Percentiles rank a stretch among this genome's conserved stretches.
These are phyloP conservation scores for Cercophora scortea DNA, from an alignment of 495 filamentous ascomycete species.

Conservation along the genomic window DNA sequence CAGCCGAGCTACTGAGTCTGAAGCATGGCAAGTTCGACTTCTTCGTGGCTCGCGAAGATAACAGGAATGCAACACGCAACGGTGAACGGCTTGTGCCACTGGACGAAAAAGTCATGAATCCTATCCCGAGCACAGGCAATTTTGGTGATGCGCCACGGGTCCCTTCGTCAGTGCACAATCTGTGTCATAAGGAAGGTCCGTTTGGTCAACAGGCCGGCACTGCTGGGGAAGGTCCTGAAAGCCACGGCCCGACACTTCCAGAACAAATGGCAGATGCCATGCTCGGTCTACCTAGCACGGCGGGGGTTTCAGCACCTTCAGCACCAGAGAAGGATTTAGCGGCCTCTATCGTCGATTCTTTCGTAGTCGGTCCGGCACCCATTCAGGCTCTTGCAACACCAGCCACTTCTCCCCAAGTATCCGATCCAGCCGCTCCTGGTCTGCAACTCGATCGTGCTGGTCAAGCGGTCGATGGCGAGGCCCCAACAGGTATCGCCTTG, in stretches of 20 bases:
- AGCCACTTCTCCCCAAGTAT: no score
- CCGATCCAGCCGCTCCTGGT: no score
- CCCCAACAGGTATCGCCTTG: not conserved
- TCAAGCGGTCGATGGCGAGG: no score
- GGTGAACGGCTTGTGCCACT: not conserved
- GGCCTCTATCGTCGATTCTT: no score
- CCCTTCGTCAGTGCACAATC: constrained; percentile 4
- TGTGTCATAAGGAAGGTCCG: constrained; percentile 7
- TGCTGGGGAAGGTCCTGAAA: not conserved
- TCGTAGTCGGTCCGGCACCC: no score
- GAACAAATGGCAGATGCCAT: not conserved
- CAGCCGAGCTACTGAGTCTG: constrained; percentile 19
- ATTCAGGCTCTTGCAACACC: no score
- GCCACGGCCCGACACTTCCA: not conserved
- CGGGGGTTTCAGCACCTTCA: no score
- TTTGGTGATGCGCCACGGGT: not conserved
- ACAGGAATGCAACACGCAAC: constrained; percentile 10
- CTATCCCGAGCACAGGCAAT: no score
- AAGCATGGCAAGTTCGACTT: constrained; percentile 31
- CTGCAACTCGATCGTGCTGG: no score
- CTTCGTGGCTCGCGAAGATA: constrained; percentile 32
- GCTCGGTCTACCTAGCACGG: not conserved
- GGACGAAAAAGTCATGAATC: not conserved
- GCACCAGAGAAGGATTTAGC: no score
- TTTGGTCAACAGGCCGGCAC: no score